A percentile compares a stretch with the other conserved stretches of the same genome.
Evolutionary conservation across 1,139 yeast genomes (phyloP).

Genomic region (Saccharomyces hybrid): DNA sequence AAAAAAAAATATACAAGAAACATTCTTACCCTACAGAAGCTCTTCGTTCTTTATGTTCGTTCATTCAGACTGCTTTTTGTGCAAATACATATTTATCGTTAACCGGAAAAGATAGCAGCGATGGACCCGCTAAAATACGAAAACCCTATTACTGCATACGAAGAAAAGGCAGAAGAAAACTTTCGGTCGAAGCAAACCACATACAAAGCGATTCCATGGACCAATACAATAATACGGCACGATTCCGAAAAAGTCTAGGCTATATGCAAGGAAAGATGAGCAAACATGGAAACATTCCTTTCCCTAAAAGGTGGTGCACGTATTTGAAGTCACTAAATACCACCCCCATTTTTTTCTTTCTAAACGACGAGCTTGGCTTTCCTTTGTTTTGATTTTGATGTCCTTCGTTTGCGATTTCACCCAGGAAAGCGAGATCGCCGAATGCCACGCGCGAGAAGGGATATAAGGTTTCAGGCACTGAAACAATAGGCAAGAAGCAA

Average conservation of each 20-base stretch:
- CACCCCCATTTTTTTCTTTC: neutral
- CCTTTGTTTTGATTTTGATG: neutral
- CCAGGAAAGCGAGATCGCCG: neutral
- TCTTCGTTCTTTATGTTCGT: neutral
- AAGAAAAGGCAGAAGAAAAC: neutral
- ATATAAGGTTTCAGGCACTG: neutral
- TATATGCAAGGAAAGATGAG: neutral
- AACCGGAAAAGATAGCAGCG: neutral
- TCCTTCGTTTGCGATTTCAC: neutral
- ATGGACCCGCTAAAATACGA: neutral
- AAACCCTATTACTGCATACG: neutral
- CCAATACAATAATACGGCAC: too few relatives aligned
- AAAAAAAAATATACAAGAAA: too few relatives aligned
- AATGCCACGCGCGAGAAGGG: neutral
- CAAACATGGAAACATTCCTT: neutral
- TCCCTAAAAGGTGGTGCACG: neutral
- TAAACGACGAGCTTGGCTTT: neutral
- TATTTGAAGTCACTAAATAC: neutral
- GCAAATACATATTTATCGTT: neutral
- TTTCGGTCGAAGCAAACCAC: neutral
- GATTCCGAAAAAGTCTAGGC: neutral
- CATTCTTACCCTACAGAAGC: too few relatives aligned
- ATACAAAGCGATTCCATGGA: too few relatives aligned
- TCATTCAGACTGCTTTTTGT: neutral
- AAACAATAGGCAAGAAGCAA: neutral